Evolutionary conservation across 2,329 filamentous ascomycete genomes (phyloP).

Genomic region (Akanthomyces dipterigenus): DNA sequence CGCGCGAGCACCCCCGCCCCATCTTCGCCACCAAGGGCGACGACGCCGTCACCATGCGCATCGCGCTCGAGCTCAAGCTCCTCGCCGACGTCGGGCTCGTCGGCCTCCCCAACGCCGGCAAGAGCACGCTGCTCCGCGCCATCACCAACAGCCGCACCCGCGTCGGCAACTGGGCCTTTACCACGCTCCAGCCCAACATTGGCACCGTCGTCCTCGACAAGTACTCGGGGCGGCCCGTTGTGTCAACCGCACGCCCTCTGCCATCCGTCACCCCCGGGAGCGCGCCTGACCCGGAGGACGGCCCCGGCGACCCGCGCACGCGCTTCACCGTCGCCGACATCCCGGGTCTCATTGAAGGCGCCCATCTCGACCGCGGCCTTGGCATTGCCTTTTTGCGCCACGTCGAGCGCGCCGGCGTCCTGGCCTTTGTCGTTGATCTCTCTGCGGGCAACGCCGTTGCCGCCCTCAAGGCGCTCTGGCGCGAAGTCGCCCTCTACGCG

Average conservation of each 20-base stretch:
- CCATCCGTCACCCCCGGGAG: constrained; percentile 23
- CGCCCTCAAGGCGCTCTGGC: constrained; percentile 79
- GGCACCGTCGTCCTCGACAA: constrained; percentile 92
- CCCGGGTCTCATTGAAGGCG: constrained; percentile 84
- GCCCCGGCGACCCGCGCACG: constrained; percentile 52
- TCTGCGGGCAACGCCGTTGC: constrained; percentile 69
- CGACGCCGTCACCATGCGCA: constrained; percentile 64
- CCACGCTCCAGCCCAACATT: constrained; percentile 89
- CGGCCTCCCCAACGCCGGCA: constrained; percentile 91
- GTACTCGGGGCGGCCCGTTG: constrained; percentile 65
- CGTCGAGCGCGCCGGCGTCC: constrained; percentile 84
- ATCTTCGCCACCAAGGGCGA: constrained; percentile 88
- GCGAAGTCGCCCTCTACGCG: constrained; percentile 81
- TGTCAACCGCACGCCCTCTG: constrained; percentile 28
- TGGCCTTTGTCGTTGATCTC: constrained; percentile 91
- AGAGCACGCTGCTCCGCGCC: constrained; percentile 83
- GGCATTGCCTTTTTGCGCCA: constrained; percentile 90
- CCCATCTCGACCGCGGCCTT: constrained; percentile 84
- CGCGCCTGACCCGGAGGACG: constrained; percentile 28
- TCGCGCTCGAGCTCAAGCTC: constrained; percentile 89
- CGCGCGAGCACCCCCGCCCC: constrained; percentile 65
- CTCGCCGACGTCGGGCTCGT: constrained; percentile 93
- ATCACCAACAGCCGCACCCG: constrained; percentile 83
- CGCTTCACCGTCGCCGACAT: constrained; percentile 95
- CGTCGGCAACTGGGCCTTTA: constrained; percentile 94